Conservation (phyloP, 805 yeast species). For the Isabelozyma rhagii region DNA sequence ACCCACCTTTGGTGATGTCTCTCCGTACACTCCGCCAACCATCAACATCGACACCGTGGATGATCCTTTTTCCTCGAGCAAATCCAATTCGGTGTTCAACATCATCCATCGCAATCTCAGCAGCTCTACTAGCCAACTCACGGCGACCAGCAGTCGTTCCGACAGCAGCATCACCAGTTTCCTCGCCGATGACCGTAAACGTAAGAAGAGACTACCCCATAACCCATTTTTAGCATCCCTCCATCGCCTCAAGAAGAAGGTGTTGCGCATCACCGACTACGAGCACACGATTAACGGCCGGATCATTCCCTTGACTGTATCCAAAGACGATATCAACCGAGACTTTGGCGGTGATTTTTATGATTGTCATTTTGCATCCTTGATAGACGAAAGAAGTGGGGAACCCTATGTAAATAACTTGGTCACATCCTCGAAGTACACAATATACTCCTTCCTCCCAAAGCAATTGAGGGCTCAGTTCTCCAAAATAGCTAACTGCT, state of each 20-base stretch:
- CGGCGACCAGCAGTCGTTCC: slow-evolving; percentile 10
- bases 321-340: slow-evolving; percentile 30
- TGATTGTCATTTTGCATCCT: slow-evolving; percentile 17
- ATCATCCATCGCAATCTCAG: slow-evolving; percentile 7
- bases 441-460: slow-evolving; percentile 77
- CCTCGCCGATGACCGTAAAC: slow-evolving; percentile 10
- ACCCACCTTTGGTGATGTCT: not conserved
- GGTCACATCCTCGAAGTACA: slow-evolving; percentile 85
- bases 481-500: slow-evolving; percentile 87
- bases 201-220: slow-evolving; percentile 9
- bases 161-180: slow-evolving; percentile 16
- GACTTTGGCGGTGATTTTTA: slow-evolving; percentile 26
- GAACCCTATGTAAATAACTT: slow-evolving; percentile 62
- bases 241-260: slow-evolving; percentile 23
- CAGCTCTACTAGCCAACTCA: slow-evolving; percentile 21
- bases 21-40: slow-evolving; percentile 1
- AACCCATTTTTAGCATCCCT: slow-evolving; percentile 10
- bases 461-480: slow-evolving; percentile 88
- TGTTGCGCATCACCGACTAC: slow-evolving; percentile 45
- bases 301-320: slow-evolving; percentile 61
- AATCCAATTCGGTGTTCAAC: slow-evolving; percentile 4
- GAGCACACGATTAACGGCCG: slow-evolving; percentile 70
- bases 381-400: slow-evolving; percentile 68
- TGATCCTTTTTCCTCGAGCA: slow-evolving; percentile 3
- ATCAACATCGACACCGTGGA: not conserved